These are phyloP conservation scores for Cercospora janseana DNA, from an alignment of 2,329 filamentous ascomycete genomes.

Conservation along the genomic window DNA sequence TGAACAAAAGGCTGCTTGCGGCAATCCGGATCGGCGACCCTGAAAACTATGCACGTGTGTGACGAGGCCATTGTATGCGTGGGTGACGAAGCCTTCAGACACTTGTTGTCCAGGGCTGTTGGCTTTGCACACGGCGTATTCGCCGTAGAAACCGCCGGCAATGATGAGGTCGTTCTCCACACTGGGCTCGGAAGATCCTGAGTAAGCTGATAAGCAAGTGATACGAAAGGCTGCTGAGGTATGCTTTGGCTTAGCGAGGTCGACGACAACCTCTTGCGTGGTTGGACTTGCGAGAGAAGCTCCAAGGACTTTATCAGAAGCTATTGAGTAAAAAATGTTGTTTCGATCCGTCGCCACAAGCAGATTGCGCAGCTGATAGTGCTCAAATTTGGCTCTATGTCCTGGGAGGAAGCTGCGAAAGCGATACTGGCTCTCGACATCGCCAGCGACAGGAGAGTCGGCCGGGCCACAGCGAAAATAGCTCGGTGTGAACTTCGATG, in stretches of 20 bases:
- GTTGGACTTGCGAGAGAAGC: slow-evolving; percentile 50
- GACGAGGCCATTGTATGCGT: slow-evolving; percentile 54
- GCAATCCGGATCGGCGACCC: slow-evolving; percentile 47
- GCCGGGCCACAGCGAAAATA: background rate
- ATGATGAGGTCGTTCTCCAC: slow-evolving; percentile 39
- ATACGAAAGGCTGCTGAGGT: slow-evolving; percentile 20
- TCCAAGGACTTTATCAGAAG: slow-evolving; percentile 48
- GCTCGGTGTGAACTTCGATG: slow-evolving; percentile 16
- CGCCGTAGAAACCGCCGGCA: slow-evolving; percentile 57
- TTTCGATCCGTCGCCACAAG: slow-evolving; percentile 55
- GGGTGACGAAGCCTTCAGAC: slow-evolving; percentile 50
- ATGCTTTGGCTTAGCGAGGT: slow-evolving; percentile 41
- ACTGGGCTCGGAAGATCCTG: slow-evolving; percentile 5
- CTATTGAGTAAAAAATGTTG: slow-evolving; percentile 54
- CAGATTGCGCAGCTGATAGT: slow-evolving; percentile 60
- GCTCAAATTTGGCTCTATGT: slow-evolving; percentile 52
- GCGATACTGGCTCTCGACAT: slow-evolving; percentile 28
- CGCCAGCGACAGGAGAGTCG: slow-evolving; percentile 3
- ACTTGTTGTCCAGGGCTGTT: slow-evolving; percentile 30
- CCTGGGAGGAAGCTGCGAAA: slow-evolving; percentile 39
- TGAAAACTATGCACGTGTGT: slow-evolving; percentile 57
- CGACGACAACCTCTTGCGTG: slow-evolving; percentile 46
- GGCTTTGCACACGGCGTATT: slow-evolving; percentile 52
- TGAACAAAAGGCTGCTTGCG: slow-evolving; percentile 56
- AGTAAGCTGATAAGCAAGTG: slow-evolving; percentile 25